These are phyloP conservation scores for Pilaira anomala DNA, from an alignment of 192 early-diverging fungal species.

Conservation along the genomic window DNA sequence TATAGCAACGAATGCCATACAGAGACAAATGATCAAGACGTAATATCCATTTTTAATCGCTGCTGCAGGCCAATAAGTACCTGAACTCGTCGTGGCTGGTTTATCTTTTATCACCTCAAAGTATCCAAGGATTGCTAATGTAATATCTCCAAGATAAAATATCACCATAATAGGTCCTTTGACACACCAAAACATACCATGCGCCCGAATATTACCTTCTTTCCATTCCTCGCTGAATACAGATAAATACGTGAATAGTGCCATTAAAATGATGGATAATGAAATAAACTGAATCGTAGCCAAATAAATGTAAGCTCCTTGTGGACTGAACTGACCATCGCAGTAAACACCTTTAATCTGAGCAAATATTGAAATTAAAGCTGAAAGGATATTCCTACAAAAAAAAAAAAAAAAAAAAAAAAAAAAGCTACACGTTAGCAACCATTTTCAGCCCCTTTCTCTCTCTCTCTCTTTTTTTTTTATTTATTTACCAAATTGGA, in stretches of 20 bases:
- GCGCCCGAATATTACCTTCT: constrained; percentile 20
- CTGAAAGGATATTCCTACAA: constrained; percentile 31
- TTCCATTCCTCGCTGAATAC: constrained; percentile 35
- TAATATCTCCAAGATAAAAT: constrained; percentile 36
- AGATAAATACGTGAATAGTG: constrained; percentile 34
- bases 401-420: too few relatives aligned
- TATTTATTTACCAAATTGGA: constrained; percentile 34
- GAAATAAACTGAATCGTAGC: constrained; percentile 30
- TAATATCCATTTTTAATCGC: constrained; percentile 35
- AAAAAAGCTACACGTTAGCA: background rate
- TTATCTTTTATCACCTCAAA: constrained; percentile 29
- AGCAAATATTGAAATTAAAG: constrained; percentile 34
- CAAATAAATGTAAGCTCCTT: constrained; percentile 35
- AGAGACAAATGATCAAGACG: constrained; percentile 23
- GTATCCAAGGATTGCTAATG: constrained; percentile 10
- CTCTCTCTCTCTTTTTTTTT: background rate
- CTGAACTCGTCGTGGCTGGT: constrained; percentile 4
- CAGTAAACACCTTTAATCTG: constrained; percentile 34
- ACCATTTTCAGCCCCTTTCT: background rate
- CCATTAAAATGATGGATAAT: constrained; percentile 33
- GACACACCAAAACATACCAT: constrained; percentile 24
- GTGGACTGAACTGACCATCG: constrained; percentile 10
- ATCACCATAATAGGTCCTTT: constrained; percentile 31
- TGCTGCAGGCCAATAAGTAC: constrained; percentile 29
- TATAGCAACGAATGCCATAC: constrained; percentile 25